Conservation (phyloP, 2,329 filamentous ascomycete species). For the Fusarium udum region DNA sequence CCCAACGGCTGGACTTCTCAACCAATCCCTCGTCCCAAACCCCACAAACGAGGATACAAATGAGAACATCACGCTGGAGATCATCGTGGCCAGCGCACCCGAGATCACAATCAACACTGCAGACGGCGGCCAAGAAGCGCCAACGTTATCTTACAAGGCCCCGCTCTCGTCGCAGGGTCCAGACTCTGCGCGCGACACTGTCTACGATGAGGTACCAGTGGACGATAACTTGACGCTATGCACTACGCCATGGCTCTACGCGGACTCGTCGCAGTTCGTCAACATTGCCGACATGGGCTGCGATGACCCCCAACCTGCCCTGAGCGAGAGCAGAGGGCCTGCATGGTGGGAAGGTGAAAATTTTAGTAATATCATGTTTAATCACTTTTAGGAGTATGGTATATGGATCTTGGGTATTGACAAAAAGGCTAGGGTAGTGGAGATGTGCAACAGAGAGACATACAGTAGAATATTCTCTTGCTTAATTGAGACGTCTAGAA, state of each 20-base stretch:
- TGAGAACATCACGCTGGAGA: conserved; percentile 55
- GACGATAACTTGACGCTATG: conserved; percentile 53
- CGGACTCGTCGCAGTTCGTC: conserved; percentile 52
- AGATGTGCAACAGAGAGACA: background rate
- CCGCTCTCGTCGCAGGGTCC: conserved; percentile 35
- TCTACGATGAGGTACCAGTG: conserved; percentile 44
- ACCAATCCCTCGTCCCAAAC: conserved; percentile 52
- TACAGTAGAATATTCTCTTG: background rate
- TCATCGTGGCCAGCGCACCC: conserved; percentile 61
- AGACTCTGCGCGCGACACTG: conserved; percentile 36
- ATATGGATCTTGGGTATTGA: background rate
- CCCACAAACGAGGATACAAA: conserved; percentile 45
- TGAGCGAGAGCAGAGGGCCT: conserved; percentile 40
- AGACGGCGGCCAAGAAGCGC: conserved; percentile 60
- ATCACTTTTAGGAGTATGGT: conserved; percentile 46
- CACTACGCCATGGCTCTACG: conserved; percentile 56
- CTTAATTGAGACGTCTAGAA: conserved; percentile 5
- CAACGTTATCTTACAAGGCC: conserved; percentile 51
- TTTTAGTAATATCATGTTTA: conserved; percentile 52
- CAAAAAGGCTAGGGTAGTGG: background rate
- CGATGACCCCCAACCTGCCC: conserved; percentile 42
- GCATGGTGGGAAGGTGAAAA: conserved; percentile 55
- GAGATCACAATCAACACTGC: conserved; percentile 62
- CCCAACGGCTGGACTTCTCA: conserved; percentile 52
- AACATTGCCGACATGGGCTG: conserved; percentile 51